Evolutionary conservation across 2,329 filamentous ascomycete genomes (phyloP), one percentile per base, ranked within the genome.

Genomic region (Colletotrichum tofieldiae): DNA sequence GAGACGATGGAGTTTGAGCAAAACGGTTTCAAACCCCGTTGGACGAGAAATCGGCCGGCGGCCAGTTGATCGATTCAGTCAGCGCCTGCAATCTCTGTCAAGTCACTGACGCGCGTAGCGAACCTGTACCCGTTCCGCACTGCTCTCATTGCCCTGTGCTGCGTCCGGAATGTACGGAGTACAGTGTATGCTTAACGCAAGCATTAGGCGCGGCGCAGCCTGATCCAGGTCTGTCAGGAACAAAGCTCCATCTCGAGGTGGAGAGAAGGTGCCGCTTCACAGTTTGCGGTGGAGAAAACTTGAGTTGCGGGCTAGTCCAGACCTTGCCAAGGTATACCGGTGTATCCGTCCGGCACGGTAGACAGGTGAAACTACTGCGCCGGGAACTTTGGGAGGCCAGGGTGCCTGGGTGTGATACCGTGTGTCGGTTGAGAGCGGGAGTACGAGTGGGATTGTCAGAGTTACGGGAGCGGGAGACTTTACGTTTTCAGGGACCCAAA

Each of bases 311-410:
- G 58, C 29, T 47, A 45, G 49, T 67, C 64, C 65, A 67, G 68
- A 43, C 68, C 64, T 58, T 52, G 64, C 64, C 68, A 56, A 67
- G 67, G 47, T 23, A 49, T 56, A 71, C 56, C 51, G 32, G 54
- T 56, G 51, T 67, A 67, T 58, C 47, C 58, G 58, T 23, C 49
- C 58, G 37, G 49, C 58, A 59, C 49, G 47, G 49, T 47, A 61
- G 35, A n/a, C 9, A 20, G n/a, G 45, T 52, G 55, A 54, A 43
- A 41, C 41, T 32, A 52, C 16, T 51, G 60, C 59, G 43, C 41
- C 29, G 45, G 54, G 43, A 29, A 23, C 20, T 32, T 66, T 51
- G 43, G 18, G 14, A 47, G 7, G 41, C 32, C 37, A 52, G 35
- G 55, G 7, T 61, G 14, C 35, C 55, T 35, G 29, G 51, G 5